A percentile compares a stretch with the other conserved stretches of the same genome.
Evolutionary conservation across 2,329 filamentous ascomycete species (phyloP).

Genomic region (Pestalotiopsis sp.): DNA sequence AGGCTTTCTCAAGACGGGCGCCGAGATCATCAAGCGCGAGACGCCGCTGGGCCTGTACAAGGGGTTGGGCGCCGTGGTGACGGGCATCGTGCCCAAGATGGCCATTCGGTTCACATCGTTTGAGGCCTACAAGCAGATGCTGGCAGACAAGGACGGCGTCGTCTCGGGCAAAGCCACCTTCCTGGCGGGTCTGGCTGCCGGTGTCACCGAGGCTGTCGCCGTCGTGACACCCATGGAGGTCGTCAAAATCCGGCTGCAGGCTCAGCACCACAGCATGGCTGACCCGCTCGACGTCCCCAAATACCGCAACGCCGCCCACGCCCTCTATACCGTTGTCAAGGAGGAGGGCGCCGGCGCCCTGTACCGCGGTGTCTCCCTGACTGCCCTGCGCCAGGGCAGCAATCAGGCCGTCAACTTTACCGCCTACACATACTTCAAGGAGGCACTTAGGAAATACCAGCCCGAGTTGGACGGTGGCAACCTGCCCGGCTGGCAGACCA

Average conservation of each 20-base stretch:
- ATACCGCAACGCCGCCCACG: slow-evolving; percentile 90
- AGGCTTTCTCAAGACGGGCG: slow-evolving; percentile 85
- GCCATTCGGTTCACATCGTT: slow-evolving; percentile 98
- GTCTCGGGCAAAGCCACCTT: slow-evolving; percentile 74
- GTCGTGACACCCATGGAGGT: slow-evolving; percentile 99
- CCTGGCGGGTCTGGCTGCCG: slow-evolving; percentile 79
- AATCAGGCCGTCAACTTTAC: slow-evolving; percentile 99
- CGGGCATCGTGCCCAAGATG: slow-evolving; percentile 98
- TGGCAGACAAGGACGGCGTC: slow-evolving; percentile 70
- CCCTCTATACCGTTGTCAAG: slow-evolving; percentile 82
- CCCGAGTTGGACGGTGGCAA: slow-evolving; percentile 63
- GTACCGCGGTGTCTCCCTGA: slow-evolving; percentile 92
- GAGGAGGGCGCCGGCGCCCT: slow-evolving; percentile 89
- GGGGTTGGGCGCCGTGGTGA: slow-evolving; percentile 93
- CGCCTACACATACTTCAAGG: slow-evolving; percentile 93
- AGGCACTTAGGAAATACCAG: slow-evolving; percentile 72
- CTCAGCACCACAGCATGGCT: slow-evolving; percentile 96
- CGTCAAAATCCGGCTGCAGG: slow-evolving; percentile 97
- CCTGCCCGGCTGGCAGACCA: slow-evolving; percentile 88
- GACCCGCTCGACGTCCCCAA: slow-evolving; percentile 96
- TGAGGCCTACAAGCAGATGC: slow-evolving; percentile 87
- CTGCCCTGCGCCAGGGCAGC: slow-evolving; percentile 89
- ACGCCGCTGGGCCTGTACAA: slow-evolving; percentile 95
- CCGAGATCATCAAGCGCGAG: slow-evolving; percentile 85
- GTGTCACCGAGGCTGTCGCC: slow-evolving; percentile 93